These are phyloP conservation scores for Lichtheimia corymbifera DNA, from an alignment of 371 early-diverging fungal genomes.

Conservation along the genomic window DNA sequence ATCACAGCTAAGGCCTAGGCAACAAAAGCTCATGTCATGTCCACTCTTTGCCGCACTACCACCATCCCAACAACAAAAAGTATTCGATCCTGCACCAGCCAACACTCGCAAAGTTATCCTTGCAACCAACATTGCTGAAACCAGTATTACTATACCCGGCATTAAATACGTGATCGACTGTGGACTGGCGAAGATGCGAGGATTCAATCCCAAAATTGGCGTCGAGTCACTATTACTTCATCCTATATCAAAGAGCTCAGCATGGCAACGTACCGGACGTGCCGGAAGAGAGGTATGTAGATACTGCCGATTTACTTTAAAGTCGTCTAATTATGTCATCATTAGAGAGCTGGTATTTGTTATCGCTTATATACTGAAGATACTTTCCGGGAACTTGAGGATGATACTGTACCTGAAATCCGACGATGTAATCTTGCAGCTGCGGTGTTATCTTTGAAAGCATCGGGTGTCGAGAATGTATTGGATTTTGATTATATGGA, in stretches of 20 bases:
- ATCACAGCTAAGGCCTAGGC: constrained; percentile 37
- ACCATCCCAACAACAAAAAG: constrained; percentile 87
- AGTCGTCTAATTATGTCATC: neutral
- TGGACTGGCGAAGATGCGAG: constrained; percentile 96
- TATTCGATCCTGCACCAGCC: constrained; percentile 88
- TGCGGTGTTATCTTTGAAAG: constrained; percentile 85
- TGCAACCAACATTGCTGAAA: constrained; percentile 98
- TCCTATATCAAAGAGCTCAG: constrained; percentile 93
- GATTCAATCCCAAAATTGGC: constrained; percentile 92
- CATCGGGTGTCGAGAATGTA: constrained; percentile 88
- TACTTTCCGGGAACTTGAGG: constrained; percentile 77
- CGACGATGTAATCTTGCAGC: constrained; percentile 86
- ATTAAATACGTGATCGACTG: constrained; percentile 98
- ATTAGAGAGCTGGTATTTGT: constrained; percentile 53
- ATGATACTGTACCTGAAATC: constrained; percentile 94
- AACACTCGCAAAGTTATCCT: constrained; percentile 91
- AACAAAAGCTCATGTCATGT: constrained; percentile 54
- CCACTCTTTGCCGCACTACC: constrained; percentile 95
- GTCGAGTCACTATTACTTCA: constrained; percentile 87
- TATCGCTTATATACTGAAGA: constrained; percentile 95
- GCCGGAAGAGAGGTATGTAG: constrained; percentile 88
- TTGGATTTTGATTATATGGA: constrained; percentile 95
- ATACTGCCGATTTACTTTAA: neutral
- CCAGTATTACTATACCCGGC: constrained; percentile 97
- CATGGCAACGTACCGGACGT: constrained; percentile 95